Base-by-base conservation (phyloP, 208 protist genomes). In the Trypanosomatidae sp. region DNA sequence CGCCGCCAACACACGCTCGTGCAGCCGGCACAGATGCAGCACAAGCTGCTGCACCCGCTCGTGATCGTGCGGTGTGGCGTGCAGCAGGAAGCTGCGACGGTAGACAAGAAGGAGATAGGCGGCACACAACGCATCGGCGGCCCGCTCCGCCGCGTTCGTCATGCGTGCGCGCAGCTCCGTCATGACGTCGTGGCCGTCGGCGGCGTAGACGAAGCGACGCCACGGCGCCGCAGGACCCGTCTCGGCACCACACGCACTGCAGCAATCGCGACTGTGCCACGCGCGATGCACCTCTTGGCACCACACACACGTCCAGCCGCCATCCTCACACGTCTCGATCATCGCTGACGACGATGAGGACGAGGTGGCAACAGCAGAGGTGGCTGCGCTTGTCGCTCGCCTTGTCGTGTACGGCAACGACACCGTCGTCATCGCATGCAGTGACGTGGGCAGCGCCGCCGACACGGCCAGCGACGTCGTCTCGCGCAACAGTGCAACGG, bases 51-150 rank as follows among this genome's bases (percentile, higher is more conserved):
- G 58, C 24, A 92, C 42, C 1, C 64, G 66, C 20, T 83, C 76
- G 18, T 70, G 43, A 47, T 88, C 83, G n/a, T 80, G 69, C 35
- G 75, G 70, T n/a, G 56, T 72, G 10, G 83, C 74, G 10, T 61
- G 58, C 33, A 92, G 52, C 37, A 82, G 55, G 33, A 88, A 87
- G 7, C 65, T 66, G 30, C 76, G 75, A 6, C 75, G 69, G 59
- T 88, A 92, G 40, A 92, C 51, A 71, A 92, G 77, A 10, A 92
- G 61, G 43, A 88, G 32, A 52, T 88, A 88, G 3, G 70, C 75
- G 0, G 79, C 69, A 4, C 77, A 70, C n/a, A 92, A 46, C 0
- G 79, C 83, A 43, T 92, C 79, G 13, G 76, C 48, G 6, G 71
- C 68, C 21, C 66, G 64, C 21, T 64, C 76, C 28, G 49, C 65